Evolutionary conservation across 148 eudicot species (phyloP).

Genomic region (Euryodendron excelsum): DNA sequence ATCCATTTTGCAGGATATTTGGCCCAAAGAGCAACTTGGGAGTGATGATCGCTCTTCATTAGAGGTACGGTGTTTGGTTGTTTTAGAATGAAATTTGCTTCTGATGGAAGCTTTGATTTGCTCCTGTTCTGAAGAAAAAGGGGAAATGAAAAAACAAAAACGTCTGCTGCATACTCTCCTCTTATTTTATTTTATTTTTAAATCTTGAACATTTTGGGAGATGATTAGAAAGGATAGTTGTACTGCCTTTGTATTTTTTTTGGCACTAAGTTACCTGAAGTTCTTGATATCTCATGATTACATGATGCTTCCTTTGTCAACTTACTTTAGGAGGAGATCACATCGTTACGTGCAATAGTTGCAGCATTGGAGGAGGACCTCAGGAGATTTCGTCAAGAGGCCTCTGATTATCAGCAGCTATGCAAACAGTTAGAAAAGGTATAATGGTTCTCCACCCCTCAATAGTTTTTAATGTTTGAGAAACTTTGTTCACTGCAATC

Average conservation of each 20-base stretch:
- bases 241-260: constrained; percentile 1
- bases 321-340: constrained; percentile 44
- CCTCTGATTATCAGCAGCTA: constrained; percentile 47
- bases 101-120: not conserved
- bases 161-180: not conserved
- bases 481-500: constrained; percentile 9
- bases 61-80: constrained; percentile 61
- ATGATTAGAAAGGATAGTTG: too few relatives aligned
- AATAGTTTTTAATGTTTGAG: constrained; percentile 11
- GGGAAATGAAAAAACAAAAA: not conserved
- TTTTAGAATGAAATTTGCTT: not conserved
- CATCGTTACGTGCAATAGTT: constrained; percentile 64
- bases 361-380: constrained; percentile 65
- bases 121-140: too few relatives aligned
- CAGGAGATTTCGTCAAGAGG: constrained; percentile 59
- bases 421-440: constrained; percentile 74
- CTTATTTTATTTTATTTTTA: not conserved
- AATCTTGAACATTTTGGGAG: not conserved
- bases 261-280: not conserved
- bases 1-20: constrained; percentile 52
- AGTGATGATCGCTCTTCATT: constrained; percentile 37
- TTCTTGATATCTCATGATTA: not conserved
- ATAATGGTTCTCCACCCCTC: constrained; percentile 6
- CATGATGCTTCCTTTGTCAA: constrained; percentile 11
- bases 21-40: constrained; percentile 45